These are phyloP conservation scores for Apiotrichum porosum DNA, from an alignment of 1,284 basidiomycete genomes.

Conservation along the genomic window DNA sequence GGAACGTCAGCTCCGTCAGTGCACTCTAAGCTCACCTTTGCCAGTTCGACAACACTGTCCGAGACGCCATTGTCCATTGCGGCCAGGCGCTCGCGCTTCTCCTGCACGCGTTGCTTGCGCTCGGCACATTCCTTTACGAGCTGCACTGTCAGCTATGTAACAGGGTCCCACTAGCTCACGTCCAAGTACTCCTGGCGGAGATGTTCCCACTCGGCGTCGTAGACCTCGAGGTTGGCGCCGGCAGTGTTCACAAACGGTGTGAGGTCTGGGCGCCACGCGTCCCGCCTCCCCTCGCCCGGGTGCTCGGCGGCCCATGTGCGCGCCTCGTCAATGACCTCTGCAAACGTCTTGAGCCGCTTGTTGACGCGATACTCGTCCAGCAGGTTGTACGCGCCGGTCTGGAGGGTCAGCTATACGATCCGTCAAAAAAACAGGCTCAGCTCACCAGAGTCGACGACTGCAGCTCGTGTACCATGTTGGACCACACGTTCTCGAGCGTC, in stretches of 20 bases:
- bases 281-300: slow-evolving; percentile 17
- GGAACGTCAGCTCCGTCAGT: not conserved
- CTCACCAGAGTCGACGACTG: slow-evolving; percentile 30
- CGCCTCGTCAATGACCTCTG: slow-evolving; percentile 36
- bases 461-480: slow-evolving; percentile 23
- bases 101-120: slow-evolving; percentile 30
- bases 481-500: slow-evolving; percentile 29
- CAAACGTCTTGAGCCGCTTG: slow-evolving; percentile 28
- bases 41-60: slow-evolving; percentile 40
- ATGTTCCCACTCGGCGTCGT: slow-evolving; percentile 38
- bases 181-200: slow-evolving; percentile 40
- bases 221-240: slow-evolving; percentile 35
- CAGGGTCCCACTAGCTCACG: slow-evolving; percentile 20
- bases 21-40: slow-evolving; percentile 28
- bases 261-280: slow-evolving; percentile 43
- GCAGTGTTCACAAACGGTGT: slow-evolving; percentile 37
- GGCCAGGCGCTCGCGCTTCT: slow-evolving; percentile 36
- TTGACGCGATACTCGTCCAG: slow-evolving; percentile 37
- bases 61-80: slow-evolving; percentile 36
- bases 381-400: slow-evolving; percentile 25
- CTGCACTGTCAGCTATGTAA: slow-evolving; percentile 8
- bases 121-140: slow-evolving; percentile 29
- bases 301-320: slow-evolving; percentile 17
- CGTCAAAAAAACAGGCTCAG: not conserved
- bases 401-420: not conserved